Percentiles rank a stretch among this genome's conserved stretches.
phyloP scores from a whole-genome alignment of 208 protist species.

The Trypanosoma theileri region DNA sequence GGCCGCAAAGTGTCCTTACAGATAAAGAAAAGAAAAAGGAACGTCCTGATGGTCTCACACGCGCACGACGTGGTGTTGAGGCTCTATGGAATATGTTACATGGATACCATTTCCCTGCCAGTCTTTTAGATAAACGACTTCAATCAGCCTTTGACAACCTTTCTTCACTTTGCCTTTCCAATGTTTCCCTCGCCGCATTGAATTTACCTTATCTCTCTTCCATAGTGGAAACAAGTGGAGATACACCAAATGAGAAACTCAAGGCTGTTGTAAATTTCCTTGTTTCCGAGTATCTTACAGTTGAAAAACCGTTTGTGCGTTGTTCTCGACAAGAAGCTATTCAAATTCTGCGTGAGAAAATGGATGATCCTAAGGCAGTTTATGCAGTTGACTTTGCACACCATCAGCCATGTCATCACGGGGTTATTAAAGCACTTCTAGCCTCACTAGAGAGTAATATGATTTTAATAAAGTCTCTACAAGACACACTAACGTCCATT shows the following conservation, averaged over 20 bases:
- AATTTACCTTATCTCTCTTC: conserved; percentile 48
- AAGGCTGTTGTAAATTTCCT: conserved; percentile 51
- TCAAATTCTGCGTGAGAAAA: conserved; percentile 46
- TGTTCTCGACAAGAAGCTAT: conserved; percentile 74
- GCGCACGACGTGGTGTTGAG: conserved; percentile 60
- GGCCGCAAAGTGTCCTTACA: conserved; percentile 52
- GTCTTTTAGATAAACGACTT: conserved; percentile 53
- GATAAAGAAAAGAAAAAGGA: conserved; percentile 47
- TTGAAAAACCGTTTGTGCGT: conserved; percentile 70
- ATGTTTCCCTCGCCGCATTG: conserved; percentile 53
- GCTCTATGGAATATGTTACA: conserved; percentile 69
- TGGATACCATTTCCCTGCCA: conserved; percentile 66
- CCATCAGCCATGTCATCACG: conserved; percentile 70
- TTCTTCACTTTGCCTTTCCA: conserved; percentile 65
- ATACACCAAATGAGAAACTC: conserved; percentile 69
- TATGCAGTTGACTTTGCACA: conserved; percentile 77
- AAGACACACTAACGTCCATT: conserved; percentile 47
- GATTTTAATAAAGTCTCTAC: conserved; percentile 58
- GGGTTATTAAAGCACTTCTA: conserved; percentile 59
- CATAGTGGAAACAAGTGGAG: conserved; percentile 8
- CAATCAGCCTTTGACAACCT: conserved; percentile 54
- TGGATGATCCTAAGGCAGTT: conserved; percentile 28
- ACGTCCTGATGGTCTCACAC: conserved; percentile 58
- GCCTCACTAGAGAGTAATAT: conserved; percentile 57
- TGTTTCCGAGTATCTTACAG: conserved; percentile 65